A percentile compares a stretch with the other conserved stretches of the same genome.
phyloP scores from a whole-genome alignment of 176 grass and related monocot species.

The Poa pratensis region DNA sequence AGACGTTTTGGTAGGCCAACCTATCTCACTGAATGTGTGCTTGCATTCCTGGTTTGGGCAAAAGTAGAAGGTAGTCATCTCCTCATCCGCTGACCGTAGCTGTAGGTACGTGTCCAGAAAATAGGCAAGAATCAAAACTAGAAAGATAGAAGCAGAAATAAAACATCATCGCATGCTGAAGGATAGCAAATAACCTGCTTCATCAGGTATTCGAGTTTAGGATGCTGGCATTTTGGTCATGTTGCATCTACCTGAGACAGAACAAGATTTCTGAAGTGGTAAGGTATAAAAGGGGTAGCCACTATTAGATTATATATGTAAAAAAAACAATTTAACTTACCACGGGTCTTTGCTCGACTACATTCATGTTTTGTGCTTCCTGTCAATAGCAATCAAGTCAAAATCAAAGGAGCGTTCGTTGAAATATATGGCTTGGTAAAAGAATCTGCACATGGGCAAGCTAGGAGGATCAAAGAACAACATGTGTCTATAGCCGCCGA shows the following conservation, averaged over 20 bases:
- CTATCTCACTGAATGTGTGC: slow-evolving; percentile 42
- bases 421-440: neutral
- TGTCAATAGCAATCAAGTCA: slow-evolving; percentile 27
- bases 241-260: slow-evolving; percentile 42
- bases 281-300: neutral
- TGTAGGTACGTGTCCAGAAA: slow-evolving; percentile 47
- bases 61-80: slow-evolving; percentile 64
- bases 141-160: neutral
- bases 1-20: too few species aligned
- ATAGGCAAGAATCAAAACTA: neutral
- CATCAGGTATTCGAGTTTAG: slow-evolving; percentile 56
- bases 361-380: neutral
- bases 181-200: slow-evolving; percentile 52
- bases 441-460: neutral
- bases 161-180: slow-evolving; percentile 25
- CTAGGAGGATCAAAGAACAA: neutral
- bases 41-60: slow-evolving; percentile 38
- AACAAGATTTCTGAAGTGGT: slow-evolving; percentile 1
- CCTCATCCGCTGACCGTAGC: slow-evolving; percentile 82
- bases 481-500: neutral
- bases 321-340: slow-evolving; percentile 48
- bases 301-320: neutral
- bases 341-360: slow-evolving; percentile 36
- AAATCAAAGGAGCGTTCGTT: neutral
- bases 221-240: slow-evolving; percentile 55